Percentiles rank a stretch among this genome's conserved stretches.
These are phyloP conservation scores for Fusarium oligoseptatum DNA, from an alignment of 2,329 filamentous ascomycete species.

Conservation along the genomic window DNA sequence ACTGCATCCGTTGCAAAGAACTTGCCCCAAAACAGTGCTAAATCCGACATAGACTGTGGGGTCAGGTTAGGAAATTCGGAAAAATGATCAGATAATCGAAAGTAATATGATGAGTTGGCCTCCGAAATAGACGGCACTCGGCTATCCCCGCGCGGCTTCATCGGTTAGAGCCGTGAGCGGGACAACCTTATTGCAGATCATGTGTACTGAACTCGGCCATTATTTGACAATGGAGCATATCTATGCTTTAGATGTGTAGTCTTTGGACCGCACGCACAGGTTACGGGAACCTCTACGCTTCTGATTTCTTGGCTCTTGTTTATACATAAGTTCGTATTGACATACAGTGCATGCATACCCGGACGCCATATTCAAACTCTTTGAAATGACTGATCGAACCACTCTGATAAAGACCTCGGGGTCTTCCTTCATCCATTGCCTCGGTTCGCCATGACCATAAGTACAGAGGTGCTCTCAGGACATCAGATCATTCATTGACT, in stretches of 20 bases:
- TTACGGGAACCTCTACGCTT: not conserved
- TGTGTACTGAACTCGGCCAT: not conserved
- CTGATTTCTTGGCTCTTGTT: not conserved
- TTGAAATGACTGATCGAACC: not conserved
- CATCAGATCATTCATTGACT: not conserved
- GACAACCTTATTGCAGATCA: not conserved
- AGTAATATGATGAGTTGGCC: not conserved
- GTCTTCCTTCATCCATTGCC: accelerated
- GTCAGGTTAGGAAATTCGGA: not conserved
- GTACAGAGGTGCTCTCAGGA: not conserved
- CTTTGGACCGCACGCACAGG: not conserved
- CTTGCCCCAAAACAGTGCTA: not conserved
- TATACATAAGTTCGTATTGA: not conserved
- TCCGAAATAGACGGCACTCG: not conserved
- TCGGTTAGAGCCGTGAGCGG: not conserved
- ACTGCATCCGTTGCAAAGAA: not conserved
- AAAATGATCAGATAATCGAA: not conserved
- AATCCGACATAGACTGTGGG: not conserved
- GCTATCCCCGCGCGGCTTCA: not conserved
- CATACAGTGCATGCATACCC: not conserved
- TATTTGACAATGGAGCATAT: not conserved
- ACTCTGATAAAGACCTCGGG: not conserved
- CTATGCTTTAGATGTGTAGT: not conserved
- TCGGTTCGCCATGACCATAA: not conserved
- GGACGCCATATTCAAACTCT: not conserved